Evolutionary conservation across 768 basidiomycete species (phyloP).

Genomic region (Gautieria morchelliformis): DNA sequence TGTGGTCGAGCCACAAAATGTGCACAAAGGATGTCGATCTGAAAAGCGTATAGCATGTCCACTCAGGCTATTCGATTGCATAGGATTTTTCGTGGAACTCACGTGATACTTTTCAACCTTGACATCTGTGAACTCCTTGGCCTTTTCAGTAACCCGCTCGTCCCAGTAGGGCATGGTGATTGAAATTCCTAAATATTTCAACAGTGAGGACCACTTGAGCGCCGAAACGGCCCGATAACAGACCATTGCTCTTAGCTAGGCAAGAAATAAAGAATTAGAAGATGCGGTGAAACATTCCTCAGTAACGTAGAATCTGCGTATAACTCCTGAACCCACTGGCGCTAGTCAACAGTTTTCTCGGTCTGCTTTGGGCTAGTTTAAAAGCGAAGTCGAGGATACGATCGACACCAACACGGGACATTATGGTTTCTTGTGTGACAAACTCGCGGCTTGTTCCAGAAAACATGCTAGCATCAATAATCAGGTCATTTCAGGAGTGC

Average conservation of each 20-base stretch:
- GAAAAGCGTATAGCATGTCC: not conserved
- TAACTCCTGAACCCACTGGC: conserved; percentile 34
- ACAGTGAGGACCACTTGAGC: not conserved
- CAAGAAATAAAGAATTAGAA: conserved; percentile 16
- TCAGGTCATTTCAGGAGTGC: conserved; percentile 8
- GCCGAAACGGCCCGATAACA: not conserved
- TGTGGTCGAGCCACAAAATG: conserved; percentile 39
- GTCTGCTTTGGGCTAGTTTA: conserved; percentile 38
- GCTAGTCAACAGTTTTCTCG: conserved; percentile 39
- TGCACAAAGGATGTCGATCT: conserved; percentile 40
- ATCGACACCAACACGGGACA: conserved; percentile 39
- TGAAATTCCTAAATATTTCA: conserved; percentile 25
- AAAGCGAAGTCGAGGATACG: conserved; percentile 45
- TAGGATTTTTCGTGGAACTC: not conserved
- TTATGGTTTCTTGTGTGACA: conserved; percentile 32
- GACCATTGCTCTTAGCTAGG: conserved; percentile 7
- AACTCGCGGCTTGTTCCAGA: conserved; percentile 19
- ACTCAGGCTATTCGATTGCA: not conserved
- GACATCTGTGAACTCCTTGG: conserved; percentile 43
- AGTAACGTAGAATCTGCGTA: too few relatives aligned
- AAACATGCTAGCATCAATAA: conserved; percentile 28
- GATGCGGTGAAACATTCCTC: too few relatives aligned
- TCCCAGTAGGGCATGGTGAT: conserved; percentile 44
- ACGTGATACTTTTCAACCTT: conserved; percentile 34
- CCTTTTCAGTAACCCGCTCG: conserved; percentile 35